These are phyloP conservation scores for Saccharomycopsis hybrid DNA, from an alignment of 1,139 yeast species.

Conservation along the genomic window DNA sequence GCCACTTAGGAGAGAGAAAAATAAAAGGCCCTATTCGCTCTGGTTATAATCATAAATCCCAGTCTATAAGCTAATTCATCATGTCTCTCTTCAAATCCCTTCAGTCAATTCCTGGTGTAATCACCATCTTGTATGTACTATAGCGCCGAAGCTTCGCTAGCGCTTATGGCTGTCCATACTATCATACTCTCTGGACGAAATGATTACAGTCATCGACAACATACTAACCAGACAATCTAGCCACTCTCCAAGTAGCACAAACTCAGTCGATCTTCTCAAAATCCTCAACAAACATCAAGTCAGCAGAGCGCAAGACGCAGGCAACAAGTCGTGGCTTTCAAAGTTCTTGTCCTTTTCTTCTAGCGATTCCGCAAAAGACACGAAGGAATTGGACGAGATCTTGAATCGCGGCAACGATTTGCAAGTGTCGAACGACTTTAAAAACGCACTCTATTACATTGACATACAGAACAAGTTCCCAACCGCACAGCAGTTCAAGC, in stretches of 20 bases:
- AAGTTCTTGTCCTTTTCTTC: constrained; percentile 4
- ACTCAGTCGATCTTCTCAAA: constrained; percentile 11
- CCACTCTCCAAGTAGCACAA: constrained; percentile 12
- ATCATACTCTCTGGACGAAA: neutral
- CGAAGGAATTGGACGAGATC: constrained; percentile 17
- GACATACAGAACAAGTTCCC: constrained; percentile 19
- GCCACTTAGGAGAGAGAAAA: too few relatives aligned
- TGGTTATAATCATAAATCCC: too few relatives aligned
- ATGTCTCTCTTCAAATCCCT: constrained; percentile 20
- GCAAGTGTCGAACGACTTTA: constrained; percentile 16
- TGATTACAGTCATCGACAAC: neutral
- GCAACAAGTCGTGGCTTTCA: constrained; percentile 14
- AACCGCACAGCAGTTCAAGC: constrained; percentile 16
- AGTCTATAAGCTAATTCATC: too few relatives aligned
- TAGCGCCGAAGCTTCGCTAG: too few relatives aligned
- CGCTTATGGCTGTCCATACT: neutral
- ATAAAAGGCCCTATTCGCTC: too few relatives aligned
- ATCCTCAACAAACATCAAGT: constrained; percentile 14
- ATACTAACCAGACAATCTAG: constrained; percentile 3
- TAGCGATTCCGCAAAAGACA: neutral
- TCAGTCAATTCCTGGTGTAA: constrained; percentile 19
- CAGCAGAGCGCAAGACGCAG: neutral
- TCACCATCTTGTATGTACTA: constrained; percentile 18
- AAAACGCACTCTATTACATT: constrained; percentile 17
- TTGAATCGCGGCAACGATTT: constrained; percentile 10